Conservation (phyloP, 2,329 filamentous ascomycete species). For the Paracoccidioides brasiliensis region DNA sequence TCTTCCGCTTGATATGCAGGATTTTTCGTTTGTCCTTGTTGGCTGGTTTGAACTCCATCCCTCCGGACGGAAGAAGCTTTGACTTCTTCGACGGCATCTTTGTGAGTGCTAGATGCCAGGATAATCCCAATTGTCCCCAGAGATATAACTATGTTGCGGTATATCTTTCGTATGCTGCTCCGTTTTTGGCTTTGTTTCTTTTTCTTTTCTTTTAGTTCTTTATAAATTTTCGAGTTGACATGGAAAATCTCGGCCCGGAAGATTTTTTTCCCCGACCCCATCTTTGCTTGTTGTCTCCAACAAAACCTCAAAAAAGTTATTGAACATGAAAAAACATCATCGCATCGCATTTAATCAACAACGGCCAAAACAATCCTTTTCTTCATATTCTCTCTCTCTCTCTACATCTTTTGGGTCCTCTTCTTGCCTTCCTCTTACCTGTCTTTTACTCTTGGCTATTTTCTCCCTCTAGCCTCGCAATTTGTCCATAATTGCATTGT, state of each 20-base stretch:
- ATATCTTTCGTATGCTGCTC: not conserved
- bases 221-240: not conserved
- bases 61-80: slow-evolving; percentile 33
- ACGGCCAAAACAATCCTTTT: not conserved
- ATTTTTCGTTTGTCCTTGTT: slow-evolving; percentile 73
- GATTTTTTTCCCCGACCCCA: slow-evolving; percentile 14
- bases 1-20: slow-evolving; percentile 70
- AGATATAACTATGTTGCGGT: not conserved
- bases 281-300: not conserved
- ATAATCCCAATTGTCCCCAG: not conserved
- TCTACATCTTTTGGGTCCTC: not conserved
- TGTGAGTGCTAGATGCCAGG: not conserved
- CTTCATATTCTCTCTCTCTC: not conserved
- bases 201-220: too few relatives aligned
- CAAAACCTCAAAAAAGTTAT: not conserved
- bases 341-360: not conserved
- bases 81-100: slow-evolving; percentile 39
- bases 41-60: slow-evolving; percentile 42
- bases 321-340: too few relatives aligned
- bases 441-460: not conserved
- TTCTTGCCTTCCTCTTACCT: slow-evolving; percentile 5
- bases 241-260: slow-evolving; percentile 10
- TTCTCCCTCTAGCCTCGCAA: not conserved
- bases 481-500: slow-evolving; percentile 6
- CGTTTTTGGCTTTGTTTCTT: not conserved